Conservation (phyloP, 345 rosid genomes). For the Pelargonium nanum region DNA sequence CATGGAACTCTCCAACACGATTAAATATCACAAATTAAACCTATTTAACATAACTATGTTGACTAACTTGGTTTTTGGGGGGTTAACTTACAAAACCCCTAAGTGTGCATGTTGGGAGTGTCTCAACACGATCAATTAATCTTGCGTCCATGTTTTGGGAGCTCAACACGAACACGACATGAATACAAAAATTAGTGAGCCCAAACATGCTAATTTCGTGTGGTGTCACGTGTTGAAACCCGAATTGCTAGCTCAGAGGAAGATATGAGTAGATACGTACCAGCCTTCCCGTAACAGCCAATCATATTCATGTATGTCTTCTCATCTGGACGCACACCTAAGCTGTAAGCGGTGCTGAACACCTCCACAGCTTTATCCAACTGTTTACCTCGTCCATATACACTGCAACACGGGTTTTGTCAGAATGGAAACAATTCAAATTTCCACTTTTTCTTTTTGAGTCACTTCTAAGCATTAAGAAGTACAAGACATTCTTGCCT, state of each 20-base stretch:
- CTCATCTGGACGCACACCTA: constrained; percentile 52
- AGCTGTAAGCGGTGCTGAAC: constrained; percentile 35
- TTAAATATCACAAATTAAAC: neutral
- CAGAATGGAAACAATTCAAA: neutral
- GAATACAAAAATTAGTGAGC: too few relatives aligned
- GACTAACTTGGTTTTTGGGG: too few relatives aligned
- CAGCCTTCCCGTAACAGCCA: constrained; percentile 62
- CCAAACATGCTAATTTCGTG: too few relatives aligned
- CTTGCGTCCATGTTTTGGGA: too few relatives aligned
- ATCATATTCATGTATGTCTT: constrained; percentile 72
- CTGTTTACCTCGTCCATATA: constrained; percentile 48
- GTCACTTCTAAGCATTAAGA: constrained; percentile 8
- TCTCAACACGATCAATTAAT: too few relatives aligned
- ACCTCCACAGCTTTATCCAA: constrained; percentile 60
- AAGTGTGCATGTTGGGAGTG: too few relatives aligned
- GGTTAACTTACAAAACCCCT: too few relatives aligned
- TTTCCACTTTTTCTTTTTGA: neutral
- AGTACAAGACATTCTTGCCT: constrained; percentile 26
- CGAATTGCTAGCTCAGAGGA: neutral
- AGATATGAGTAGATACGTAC: constrained; percentile 23
- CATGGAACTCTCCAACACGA: too few relatives aligned
- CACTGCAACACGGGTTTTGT: constrained; percentile 30
- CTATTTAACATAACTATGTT: too few relatives aligned
- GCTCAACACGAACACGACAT: too few relatives aligned
- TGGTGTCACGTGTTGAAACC: too few relatives aligned